phyloP scores from a whole-genome alignment of 371 early-diverging fungal species.

The Blyttiomyces sp. region DNA sequence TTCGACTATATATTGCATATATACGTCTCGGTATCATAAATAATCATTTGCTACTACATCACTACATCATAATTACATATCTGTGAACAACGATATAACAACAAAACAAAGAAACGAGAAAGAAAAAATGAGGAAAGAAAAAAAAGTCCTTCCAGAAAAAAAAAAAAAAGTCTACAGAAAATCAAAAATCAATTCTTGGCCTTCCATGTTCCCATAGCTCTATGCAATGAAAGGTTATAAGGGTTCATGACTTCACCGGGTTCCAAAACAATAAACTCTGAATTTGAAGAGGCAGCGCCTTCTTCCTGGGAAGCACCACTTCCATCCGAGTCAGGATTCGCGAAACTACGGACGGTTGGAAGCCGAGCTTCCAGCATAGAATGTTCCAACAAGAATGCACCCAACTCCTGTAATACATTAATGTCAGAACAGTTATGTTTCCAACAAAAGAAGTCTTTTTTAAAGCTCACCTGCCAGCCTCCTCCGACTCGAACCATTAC shows the following conservation, averaged over 20 bases:
- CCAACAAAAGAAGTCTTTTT: not conserved
- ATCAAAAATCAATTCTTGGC: no score
- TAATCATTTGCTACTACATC: no score
- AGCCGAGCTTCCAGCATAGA: conserved; percentile 23
- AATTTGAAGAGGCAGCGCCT: not conserved
- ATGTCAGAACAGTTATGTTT: no score
- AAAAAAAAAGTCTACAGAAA: no score
- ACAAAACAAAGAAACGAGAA: no score
- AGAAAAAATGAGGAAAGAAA: no score
- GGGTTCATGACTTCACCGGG: not conserved
- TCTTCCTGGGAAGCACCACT: not conserved
- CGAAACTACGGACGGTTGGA: conserved; percentile 13
- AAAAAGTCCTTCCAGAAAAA: no score
- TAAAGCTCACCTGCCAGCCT: conserved; percentile 54
- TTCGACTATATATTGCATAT: no score
- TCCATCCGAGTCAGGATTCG: not conserved
- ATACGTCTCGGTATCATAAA: no score
- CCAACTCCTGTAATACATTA: conserved; percentile 8
- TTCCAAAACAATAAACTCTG: not conserved
- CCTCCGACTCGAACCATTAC: conserved; percentile 80
- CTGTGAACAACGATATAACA: no score
- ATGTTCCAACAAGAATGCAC: conserved; percentile 20
- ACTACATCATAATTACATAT: no score
- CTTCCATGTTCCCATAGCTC: not conserved
- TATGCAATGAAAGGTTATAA: not conserved